phyloP scores from a whole-genome alignment of 495 filamentous ascomycete species.

The Echria macrotheca region DNA sequence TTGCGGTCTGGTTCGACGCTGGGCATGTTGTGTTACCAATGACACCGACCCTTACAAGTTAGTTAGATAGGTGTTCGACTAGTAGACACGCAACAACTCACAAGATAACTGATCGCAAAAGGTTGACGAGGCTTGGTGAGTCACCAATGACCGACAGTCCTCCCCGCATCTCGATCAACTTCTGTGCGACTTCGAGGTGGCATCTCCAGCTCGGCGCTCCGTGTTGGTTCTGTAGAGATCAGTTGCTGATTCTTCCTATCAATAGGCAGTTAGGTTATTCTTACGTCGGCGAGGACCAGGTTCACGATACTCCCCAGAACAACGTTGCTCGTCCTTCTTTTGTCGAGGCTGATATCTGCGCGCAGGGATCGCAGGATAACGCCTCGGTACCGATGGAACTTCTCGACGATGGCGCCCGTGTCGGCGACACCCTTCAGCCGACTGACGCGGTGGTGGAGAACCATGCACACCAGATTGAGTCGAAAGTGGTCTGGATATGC shows the following conservation, averaged over 20 bases:
- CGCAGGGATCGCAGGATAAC: conserved; percentile 28
- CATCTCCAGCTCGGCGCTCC: conserved; percentile 26
- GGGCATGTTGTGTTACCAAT: conserved; percentile 30
- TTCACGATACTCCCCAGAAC: conserved; percentile 20
- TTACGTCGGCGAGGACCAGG: conserved; percentile 18
- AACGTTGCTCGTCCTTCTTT: conserved; percentile 18
- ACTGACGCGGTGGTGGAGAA: conserved; percentile 31
- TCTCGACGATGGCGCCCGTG: conserved; percentile 13
- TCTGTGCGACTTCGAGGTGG: conserved; percentile 27
- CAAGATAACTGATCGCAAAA: too few species aligned
- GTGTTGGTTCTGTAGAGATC: conserved; percentile 25
- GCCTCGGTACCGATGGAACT: conserved; percentile 31
- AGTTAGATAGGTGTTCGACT: too few species aligned
- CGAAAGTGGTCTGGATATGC: conserved; percentile 22
- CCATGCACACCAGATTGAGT: conserved; percentile 29
- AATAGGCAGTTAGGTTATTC: too few species aligned
- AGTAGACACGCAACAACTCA: too few species aligned
- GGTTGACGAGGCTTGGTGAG: too few species aligned
- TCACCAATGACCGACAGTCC: too few species aligned
- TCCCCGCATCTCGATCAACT: conserved; percentile 26
- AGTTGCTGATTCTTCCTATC: too few species aligned
- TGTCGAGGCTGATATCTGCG: conserved; percentile 19
- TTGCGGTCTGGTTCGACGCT: conserved; percentile 20
- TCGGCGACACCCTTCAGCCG: conserved; percentile 9
- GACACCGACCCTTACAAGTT: conserved; percentile 23